A percentile compares a stretch with the other conserved stretches of the same genome.
These are phyloP conservation scores for Solanum arcanum DNA, from an alignment of 257 asterid species.

Conservation along the genomic window DNA sequence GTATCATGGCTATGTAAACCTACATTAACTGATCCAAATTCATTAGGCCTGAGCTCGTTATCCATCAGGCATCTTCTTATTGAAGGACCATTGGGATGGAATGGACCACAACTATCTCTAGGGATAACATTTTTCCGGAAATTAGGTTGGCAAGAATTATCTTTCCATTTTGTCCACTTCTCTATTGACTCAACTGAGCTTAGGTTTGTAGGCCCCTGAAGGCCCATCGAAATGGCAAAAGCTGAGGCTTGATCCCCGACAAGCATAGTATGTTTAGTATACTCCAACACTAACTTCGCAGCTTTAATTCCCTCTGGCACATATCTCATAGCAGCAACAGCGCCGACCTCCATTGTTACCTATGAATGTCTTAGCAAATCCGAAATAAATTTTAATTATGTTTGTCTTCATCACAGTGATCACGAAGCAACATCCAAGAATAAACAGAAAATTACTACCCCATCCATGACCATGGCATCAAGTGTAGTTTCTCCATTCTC, in stretches of 20 bases:
- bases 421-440: neutral
- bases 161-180: constrained; percentile 76
- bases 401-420: neutral
- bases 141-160: constrained; percentile 67
- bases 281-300: constrained; percentile 76
- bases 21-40: constrained; percentile 20
- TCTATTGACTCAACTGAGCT: constrained; percentile 73
- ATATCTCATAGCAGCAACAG: constrained; percentile 94
- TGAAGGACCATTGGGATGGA: constrained; percentile 21
- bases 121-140: constrained; percentile 74
- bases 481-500: constrained; percentile 94
- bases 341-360: constrained; percentile 99
- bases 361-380: constrained; percentile 48
- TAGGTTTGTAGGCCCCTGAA: constrained; percentile 79
- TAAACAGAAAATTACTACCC: constrained; percentile 37
- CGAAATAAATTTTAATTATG: constrained; percentile 2
- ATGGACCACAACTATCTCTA: constrained; percentile 70
- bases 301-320: constrained; percentile 82
- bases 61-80: constrained; percentile 18
- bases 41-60: constrained; percentile 4
- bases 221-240: constrained; percentile 94
- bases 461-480: constrained; percentile 95
- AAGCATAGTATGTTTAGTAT: constrained; percentile 83
- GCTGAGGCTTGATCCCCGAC: constrained; percentile 88
- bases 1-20: constrained; percentile 74